phyloP scores from a whole-genome alignment of 257 asterid species.

The Forsythia suspensa region DNA sequence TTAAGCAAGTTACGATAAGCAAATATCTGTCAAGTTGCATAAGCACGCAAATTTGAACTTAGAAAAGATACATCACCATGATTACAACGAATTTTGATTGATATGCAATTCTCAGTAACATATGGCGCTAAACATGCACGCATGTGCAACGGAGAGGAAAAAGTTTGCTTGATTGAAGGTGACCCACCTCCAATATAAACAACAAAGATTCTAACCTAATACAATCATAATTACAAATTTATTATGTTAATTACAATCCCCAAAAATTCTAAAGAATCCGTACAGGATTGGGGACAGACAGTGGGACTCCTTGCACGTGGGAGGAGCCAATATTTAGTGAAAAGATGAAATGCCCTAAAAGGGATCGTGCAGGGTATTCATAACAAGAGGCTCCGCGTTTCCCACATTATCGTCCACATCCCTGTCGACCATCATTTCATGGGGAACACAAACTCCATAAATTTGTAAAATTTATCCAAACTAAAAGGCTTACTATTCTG shows the following conservation, averaged over 20 bases:
- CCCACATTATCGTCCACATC: slow-evolving; percentile 7
- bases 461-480: too few species aligned
- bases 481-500: too few species aligned
- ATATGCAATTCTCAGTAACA: neutral
- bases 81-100: neutral
- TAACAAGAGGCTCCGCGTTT: neutral
- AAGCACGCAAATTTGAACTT: neutral
- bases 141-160: slow-evolving; percentile 53
- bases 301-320: slow-evolving; percentile 57
- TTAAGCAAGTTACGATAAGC: neutral
- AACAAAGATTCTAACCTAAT: slow-evolving; percentile 52
- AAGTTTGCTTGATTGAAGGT: slow-evolving; percentile 34
- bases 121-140: slow-evolving; percentile 13
- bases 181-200: slow-evolving; percentile 27
- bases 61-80: neutral
- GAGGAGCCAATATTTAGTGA: slow-evolving; percentile 34
- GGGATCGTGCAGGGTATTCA: neutral
- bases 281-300: slow-evolving; percentile 35
- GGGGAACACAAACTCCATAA: too few species aligned
- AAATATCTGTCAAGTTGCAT: neutral
- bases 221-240: slow-evolving; percentile 5
- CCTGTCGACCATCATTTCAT: neutral
- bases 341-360: neutral
- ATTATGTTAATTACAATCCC: slow-evolving; percentile 44
- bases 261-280: slow-evolving; percentile 46